Percentiles rank a stretch among this genome's conserved stretches.
phyloP scores from a whole-genome alignment of 2,329 filamentous ascomycete species.

The Coleophoma crateriformis region DNA sequence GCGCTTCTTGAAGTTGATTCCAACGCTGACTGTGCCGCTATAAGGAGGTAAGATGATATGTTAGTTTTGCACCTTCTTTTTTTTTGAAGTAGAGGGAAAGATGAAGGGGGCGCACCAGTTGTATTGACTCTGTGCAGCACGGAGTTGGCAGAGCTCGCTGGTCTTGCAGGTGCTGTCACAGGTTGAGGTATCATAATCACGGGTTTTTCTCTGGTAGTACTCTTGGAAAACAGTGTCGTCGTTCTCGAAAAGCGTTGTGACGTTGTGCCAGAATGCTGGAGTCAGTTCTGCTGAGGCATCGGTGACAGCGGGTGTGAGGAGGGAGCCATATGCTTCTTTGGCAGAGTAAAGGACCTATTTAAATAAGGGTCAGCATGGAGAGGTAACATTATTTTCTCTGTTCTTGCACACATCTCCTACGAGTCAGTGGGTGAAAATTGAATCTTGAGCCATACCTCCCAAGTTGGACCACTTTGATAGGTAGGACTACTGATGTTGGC shows the following conservation, averaged over 20 bases:
- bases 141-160: conserved; percentile 44
- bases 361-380: too few species aligned
- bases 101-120: conserved; percentile 32
- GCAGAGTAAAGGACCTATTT: conserved; percentile 15
- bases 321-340: conserved; percentile 23
- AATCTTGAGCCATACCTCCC: conserved; percentile 9
- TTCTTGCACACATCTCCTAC: too few species aligned
- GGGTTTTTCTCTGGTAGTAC: conserved; percentile 40
- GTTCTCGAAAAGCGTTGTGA: conserved; percentile 42
- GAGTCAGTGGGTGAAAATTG: too few species aligned
- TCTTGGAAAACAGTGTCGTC: conserved; percentile 37
- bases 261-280: conserved; percentile 53
- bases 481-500: conserved; percentile 21
- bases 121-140: conserved; percentile 44
- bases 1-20: conserved; percentile 9
- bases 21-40: background rate
- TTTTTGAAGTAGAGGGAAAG: conserved; percentile 7
- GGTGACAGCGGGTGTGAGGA: conserved; percentile 33
- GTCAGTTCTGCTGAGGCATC: conserved; percentile 39
- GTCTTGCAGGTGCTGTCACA: conserved; percentile 38
- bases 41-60: background rate
- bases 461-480: conserved; percentile 21
- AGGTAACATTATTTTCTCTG: too few species aligned
- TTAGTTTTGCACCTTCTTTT: background rate
- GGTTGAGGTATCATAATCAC: conserved; percentile 33